Conservation (phyloP, 78 protist species). For the Cavenderia fasciculata region DNA sequence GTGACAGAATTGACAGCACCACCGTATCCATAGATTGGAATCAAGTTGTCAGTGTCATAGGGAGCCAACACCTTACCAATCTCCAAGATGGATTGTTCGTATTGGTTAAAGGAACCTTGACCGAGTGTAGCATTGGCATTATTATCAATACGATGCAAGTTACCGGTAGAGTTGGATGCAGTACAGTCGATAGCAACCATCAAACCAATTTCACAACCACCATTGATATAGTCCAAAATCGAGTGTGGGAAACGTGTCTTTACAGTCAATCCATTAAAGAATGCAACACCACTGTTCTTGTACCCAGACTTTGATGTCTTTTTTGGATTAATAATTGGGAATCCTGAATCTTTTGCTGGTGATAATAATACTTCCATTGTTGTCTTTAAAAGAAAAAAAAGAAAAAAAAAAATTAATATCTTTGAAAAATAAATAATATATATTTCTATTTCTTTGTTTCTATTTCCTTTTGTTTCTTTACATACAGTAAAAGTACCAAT, state of each 20-base stretch:
- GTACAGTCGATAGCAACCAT: slow-evolving; percentile 93
- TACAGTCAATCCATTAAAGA: not conserved
- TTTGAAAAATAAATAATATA: too few species aligned
- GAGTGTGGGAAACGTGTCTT: slow-evolving; percentile 19
- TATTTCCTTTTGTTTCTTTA: too few species aligned
- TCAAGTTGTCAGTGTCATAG: slow-evolving; percentile 19
- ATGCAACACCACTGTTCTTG: slow-evolving; percentile 49
- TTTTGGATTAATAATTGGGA: slow-evolving; percentile 57
- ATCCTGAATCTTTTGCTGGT: not conserved
- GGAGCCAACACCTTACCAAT: slow-evolving; percentile 26
- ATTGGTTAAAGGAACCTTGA: slow-evolving; percentile 1
- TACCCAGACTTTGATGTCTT: slow-evolving; percentile 45
- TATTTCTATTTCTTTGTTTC: too few species aligned
- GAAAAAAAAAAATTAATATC: too few species aligned
- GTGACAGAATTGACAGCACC: slow-evolving; percentile 29
- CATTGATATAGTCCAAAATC: slow-evolving; percentile 63
- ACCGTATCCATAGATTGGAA: slow-evolving; percentile 90
- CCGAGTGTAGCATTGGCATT: too few species aligned
- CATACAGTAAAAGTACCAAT: slow-evolving; percentile 82
- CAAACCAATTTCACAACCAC: slow-evolving; percentile 79
- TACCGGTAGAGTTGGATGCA: slow-evolving; percentile 73
- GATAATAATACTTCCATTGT: not conserved
- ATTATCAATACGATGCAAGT: slow-evolving; percentile 91
- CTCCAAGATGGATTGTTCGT: not conserved
- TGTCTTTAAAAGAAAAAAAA: too few species aligned